Evolutionary conservation across 2,329 filamentous ascomycete species (phyloP).

Genomic region (Penicillium freii): DNA sequence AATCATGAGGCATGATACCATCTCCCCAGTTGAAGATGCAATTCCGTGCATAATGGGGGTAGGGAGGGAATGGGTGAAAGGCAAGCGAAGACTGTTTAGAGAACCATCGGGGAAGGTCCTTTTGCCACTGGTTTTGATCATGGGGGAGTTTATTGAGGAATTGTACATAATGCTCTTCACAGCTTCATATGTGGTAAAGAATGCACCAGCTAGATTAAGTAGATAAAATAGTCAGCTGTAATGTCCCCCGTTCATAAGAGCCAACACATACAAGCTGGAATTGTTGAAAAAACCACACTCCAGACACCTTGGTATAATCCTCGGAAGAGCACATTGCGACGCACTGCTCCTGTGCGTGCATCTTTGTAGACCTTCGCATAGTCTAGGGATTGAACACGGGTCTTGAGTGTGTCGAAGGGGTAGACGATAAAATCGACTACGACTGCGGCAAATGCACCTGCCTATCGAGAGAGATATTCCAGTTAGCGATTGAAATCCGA

Average conservation of each 20-base stretch:
- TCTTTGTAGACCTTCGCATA: conserved; percentile 67
- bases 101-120: background rate
- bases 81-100: conserved; percentile 13
- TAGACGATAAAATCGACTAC: conserved; percentile 83
- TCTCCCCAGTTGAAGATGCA: conserved; percentile 74
- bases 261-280: conserved; percentile 69
- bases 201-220: conserved; percentile 65
- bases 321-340: conserved; percentile 58
- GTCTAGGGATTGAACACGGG: conserved; percentile 74
- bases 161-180: conserved; percentile 64
- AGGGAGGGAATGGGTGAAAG: conserved; percentile 52
- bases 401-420: conserved; percentile 87
- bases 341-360: conserved; percentile 54
- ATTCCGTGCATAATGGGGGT: conserved; percentile 68
- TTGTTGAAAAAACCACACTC: conserved; percentile 77
- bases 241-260: background rate
- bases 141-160: conserved; percentile 34
- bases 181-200: conserved; percentile 87
- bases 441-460: conserved; percentile 81
- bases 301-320: conserved; percentile 86
- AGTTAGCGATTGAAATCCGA: background rate
- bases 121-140: conserved; percentile 1
- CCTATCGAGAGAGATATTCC: conserved; percentile 49
- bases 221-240: background rate
- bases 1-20: conserved; percentile 80